These are phyloP conservation scores for Sugiyamaella neomexicana DNA, from an alignment of 1,139 yeast genomes.

Conservation along the genomic window DNA sequence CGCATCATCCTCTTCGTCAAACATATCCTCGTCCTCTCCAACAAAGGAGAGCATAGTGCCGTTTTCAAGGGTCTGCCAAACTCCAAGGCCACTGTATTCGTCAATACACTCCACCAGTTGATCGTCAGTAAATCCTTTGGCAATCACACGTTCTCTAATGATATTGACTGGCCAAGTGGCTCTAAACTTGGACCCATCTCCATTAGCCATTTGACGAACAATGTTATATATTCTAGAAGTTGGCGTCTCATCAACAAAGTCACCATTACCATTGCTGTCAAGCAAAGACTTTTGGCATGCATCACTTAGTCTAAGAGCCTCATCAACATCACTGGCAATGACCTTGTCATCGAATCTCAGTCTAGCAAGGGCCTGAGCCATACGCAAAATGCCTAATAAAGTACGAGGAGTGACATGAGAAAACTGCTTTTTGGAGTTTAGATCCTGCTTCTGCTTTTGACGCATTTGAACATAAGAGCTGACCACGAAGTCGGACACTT, in stretches of 20 bases:
- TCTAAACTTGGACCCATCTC: conserved; percentile 45
- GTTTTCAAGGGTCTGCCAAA: conserved; percentile 72
- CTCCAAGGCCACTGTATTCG: conserved; percentile 69
- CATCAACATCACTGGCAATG: conserved; percentile 82
- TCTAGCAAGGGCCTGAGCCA: conserved; percentile 93
- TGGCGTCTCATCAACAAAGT: conserved; percentile 48
- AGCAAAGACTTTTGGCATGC: conserved; percentile 84
- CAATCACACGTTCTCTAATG: conserved; percentile 68
- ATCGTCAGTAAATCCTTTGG: conserved; percentile 80
- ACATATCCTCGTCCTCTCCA: conserved; percentile 23
- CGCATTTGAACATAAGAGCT: conserved; percentile 87
- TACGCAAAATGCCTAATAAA: conserved; percentile 81
- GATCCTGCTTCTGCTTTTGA: conserved; percentile 81
- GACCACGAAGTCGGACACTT: conserved; percentile 85
- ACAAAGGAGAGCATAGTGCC: conserved; percentile 34
- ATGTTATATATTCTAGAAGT: conserved; percentile 63
- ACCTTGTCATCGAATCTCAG: conserved; percentile 77
- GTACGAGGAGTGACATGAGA: conserved; percentile 96
- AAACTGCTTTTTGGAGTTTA: conserved; percentile 74
- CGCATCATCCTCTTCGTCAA: conserved; percentile 12
- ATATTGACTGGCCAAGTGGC: conserved; percentile 55
- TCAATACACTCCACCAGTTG: conserved; percentile 74
- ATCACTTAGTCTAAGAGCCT: conserved; percentile 81
- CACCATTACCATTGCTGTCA: conserved; percentile 36
- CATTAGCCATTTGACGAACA: conserved; percentile 54